Conservation (phyloP, 2,329 filamentous ascomycete genomes). For the Penicillium sp. region DNA sequence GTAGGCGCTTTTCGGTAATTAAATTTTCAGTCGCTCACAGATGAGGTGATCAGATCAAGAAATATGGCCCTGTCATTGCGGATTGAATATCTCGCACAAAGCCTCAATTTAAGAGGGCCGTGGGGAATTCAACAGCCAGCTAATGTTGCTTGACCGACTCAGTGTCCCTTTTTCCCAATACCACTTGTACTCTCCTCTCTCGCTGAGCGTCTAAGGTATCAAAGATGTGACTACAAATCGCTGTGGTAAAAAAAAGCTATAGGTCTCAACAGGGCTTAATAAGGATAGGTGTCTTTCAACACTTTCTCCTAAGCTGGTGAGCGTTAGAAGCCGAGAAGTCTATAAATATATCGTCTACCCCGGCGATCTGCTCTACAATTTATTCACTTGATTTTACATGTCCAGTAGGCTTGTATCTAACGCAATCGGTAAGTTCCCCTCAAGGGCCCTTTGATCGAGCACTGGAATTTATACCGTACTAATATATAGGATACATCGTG, state of each 20-base stretch:
- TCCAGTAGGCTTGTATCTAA: neutral
- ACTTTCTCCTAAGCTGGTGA: neutral
- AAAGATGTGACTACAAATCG: neutral
- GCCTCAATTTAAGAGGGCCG: neutral
- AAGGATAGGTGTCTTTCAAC: neutral
- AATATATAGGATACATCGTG: neutral
- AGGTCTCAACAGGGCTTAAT: neutral
- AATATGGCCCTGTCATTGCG: neutral
- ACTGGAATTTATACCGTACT: neutral
- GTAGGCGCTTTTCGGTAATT: neutral
- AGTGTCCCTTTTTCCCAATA: neutral
- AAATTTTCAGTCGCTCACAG: neutral
- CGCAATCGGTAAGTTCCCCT: neutral
- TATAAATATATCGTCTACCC: constrained; percentile 1
- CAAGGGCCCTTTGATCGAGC: neutral
- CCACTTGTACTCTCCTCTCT: neutral
- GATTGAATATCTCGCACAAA: neutral
- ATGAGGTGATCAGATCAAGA: neutral
- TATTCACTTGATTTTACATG: neutral
- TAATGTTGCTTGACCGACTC: neutral
- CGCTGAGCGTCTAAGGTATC: neutral
- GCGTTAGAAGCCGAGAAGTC: neutral
- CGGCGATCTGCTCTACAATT: neutral
- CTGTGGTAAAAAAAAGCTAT: neutral
- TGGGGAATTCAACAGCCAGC: neutral